Base-by-base conservation (phyloP, 192 early-diverging fungal genomes). In the Coemansia sp. region DNA sequence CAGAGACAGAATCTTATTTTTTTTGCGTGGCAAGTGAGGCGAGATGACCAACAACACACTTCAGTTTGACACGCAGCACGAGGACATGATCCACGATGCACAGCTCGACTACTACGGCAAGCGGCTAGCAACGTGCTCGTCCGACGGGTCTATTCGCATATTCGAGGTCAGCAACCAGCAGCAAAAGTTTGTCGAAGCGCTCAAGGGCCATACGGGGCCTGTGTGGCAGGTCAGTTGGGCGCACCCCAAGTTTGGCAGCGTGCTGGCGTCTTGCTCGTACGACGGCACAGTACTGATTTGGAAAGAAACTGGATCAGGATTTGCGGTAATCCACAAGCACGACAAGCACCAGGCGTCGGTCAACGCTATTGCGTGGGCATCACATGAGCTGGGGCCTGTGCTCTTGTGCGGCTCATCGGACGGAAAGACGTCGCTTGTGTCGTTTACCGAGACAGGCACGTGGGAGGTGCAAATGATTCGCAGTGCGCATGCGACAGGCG, bases 171-270 rank as follows among this genome's bases (percentile, higher is more conserved):
- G 92, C 63, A 81, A 64, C 47, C 65, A 77, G 45, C 69, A 79
- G 71, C 75, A 77, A 70, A 82, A 71, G 70, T 71, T 75, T 55
- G 50, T 75, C 10, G 70, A 69, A 16, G 48, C 71, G 37, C 65
- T 83, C 17, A 81, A 61, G 75, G 94, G 91, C 37, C 96, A 99
- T 74, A 89, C 92, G 50, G 96, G 95, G 21, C 97, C 97, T 3
- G 96, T 99, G n/a, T 99, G 97, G 97, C 95, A 96, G 72, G 91
- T 99, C 21, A 85, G 94, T 16, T 99, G 97, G 97, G 95, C 96
- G 12, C 97, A 99, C 70, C 97, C 97, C 43, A 96, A 96, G 76
- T 99, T 92, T 82, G 96, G 96, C 52, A 90, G 83, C 68, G 90
- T 99, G 45, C 82, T 99, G 19, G 97, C 97, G 14, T 96, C 94